Evolutionary conservation across 2,329 filamentous ascomycete species (phyloP).

Genomic region (Aspergillus jensenii): DNA sequence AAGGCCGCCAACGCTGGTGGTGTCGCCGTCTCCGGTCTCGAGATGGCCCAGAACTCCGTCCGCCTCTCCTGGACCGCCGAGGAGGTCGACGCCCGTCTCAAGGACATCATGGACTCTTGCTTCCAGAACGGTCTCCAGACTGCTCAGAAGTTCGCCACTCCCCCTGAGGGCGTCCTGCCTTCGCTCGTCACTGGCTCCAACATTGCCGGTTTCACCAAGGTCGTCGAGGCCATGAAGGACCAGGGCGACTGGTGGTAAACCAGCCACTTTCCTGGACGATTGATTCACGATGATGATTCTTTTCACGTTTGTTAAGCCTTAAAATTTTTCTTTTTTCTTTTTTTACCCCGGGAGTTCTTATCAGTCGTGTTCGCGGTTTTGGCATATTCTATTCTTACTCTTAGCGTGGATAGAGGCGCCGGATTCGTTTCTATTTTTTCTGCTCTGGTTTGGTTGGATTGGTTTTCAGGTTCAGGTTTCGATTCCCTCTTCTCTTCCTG

Average conservation of each 20-base stretch:
- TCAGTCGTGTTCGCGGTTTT: not conserved
- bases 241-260: slow-evolving; percentile 87
- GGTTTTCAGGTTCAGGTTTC: no score
- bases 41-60: slow-evolving; percentile 98
- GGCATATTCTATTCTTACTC: slow-evolving; percentile 14
- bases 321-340: no score
- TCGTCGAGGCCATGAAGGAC: slow-evolving; percentile 88
- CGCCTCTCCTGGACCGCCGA: slow-evolving; percentile 82
- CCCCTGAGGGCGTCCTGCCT: slow-evolving; percentile 79
- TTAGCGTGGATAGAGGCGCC: slow-evolving; percentile 34
- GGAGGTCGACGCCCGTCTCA: slow-evolving; percentile 88
- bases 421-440: slow-evolving; percentile 19
- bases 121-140: slow-evolving; percentile 88
- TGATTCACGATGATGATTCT: slow-evolving; percentile 19
- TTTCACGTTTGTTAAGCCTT: slow-evolving; percentile 20
- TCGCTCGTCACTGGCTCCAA: slow-evolving; percentile 91
- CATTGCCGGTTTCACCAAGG: slow-evolving; percentile 97
- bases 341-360: not conserved
- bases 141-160: slow-evolving; percentile 81
- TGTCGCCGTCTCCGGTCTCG: slow-evolving; percentile 93
- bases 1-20: slow-evolving; percentile 98
- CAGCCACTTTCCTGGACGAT: not conserved
- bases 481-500: not conserved
- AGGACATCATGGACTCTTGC: slow-evolving; percentile 90
- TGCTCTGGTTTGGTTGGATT: no score